Evolutionary conservation across 2,329 filamentous ascomycete species (phyloP).

Genomic region (Tolypocladium nubicola): DNA sequence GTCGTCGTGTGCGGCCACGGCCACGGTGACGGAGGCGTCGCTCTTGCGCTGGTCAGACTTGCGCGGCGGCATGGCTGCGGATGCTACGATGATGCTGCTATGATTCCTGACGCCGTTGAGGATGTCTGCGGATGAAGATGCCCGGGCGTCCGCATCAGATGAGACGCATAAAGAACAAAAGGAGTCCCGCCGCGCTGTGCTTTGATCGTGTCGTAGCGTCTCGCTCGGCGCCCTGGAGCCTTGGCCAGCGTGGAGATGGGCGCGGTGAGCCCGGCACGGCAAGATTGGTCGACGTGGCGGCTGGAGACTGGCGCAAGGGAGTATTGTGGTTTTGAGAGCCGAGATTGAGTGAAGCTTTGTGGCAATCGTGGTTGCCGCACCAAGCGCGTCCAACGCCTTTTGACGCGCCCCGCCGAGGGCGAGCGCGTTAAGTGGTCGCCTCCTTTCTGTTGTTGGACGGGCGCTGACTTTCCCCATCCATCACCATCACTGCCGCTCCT

Average conservation of each 20-base stretch:
- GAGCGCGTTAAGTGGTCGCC: background rate
- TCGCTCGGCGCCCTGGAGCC: background rate
- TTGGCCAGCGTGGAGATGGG: background rate
- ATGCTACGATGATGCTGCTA: background rate
- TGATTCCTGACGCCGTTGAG: slow-evolving; percentile 3
- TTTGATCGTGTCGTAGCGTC: background rate
- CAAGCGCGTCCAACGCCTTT: background rate
- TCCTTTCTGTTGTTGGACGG: background rate
- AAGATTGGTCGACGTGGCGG: background rate
- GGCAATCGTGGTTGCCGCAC: background rate
- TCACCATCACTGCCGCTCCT: background rate
- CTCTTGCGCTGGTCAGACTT: slow-evolving; percentile 41
- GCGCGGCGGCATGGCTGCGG: slow-evolving; percentile 38
- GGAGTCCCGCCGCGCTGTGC: background rate
- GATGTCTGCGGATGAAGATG: background rate
- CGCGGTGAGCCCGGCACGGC: background rate
- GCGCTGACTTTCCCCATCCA: background rate
- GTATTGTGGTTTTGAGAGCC: background rate
- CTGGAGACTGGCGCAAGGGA: background rate
- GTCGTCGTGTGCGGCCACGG: slow-evolving; percentile 23
- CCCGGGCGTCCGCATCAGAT: background rate
- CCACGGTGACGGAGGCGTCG: slow-evolving; percentile 35
- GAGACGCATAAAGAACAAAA: background rate
- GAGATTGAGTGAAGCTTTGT: background rate
- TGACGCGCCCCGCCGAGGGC: background rate